Base-by-base conservation (phyloP, 176 grass and related monocot species). In the Eragrostis curvula region DNA sequence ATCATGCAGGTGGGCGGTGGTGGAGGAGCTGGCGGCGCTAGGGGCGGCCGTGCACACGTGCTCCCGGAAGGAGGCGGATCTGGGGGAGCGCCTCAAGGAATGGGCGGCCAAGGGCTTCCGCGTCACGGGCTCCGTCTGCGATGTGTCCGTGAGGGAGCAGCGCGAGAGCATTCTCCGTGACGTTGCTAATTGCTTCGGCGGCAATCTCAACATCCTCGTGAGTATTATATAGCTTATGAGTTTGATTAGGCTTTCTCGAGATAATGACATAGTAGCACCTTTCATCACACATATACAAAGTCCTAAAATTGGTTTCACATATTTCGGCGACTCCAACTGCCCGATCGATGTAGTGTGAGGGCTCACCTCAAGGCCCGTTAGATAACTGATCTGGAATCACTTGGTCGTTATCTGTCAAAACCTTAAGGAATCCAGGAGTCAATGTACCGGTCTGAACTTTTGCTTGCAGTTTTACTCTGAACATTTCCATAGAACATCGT, bases 131-230 rank as follows among this genome's bases (percentile, higher is more conserved):
- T 96, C 93, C 32, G 83, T 90, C 75, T 88, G 82, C 59, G 90
- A 96, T 53, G 23, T 92, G 60, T 90, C 90, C 21, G 72, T 71
- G 56, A 53, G 66, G 45, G 74, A 92, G 21, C 90, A 92, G 63
- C 80, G 93, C 9, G 70, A 74, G 14, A 25, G 64, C 30, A 66
- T 96, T 3, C n/a, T 92, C 15, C 67, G 69, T 12, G 70, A 92
- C 0, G 85, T 88, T 39, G 75, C 66, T 6, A 53, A 78, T 39
- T 43, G 78, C 57, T 92, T 96, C 83, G 27, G 84, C 12, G 80
- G 85, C 45, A 92, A 77, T 45, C 85, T 96, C 68, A 68, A 90
- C 75, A 90, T 92, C 32, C 85, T 96, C 20, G 90, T 96, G 58
- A 67, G 69, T 67, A n/a, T n/a, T n/a, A n/a, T n/a, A 62, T 23